Percentiles rank a stretch among this genome's conserved stretches.
These are phyloP conservation scores for Mrakia gelida DNA, from an alignment of 768 basidiomycete species.

Conservation along the genomic window DNA sequence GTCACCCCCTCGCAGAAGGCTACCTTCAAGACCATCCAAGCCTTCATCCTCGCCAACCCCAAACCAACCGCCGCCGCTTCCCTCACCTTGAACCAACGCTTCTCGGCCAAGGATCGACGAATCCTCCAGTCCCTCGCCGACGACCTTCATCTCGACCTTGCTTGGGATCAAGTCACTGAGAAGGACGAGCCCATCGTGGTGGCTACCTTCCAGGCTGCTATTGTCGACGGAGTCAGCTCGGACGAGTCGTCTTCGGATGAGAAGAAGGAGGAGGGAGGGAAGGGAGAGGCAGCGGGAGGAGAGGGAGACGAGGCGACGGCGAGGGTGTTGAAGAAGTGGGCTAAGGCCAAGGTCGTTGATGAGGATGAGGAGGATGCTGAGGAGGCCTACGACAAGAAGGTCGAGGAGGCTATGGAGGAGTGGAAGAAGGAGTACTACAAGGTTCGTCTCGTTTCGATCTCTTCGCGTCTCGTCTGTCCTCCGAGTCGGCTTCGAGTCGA, in stretches of 20 bases:
- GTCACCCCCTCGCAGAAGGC: conserved; percentile 68
- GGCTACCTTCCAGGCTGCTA: conserved; percentile 36
- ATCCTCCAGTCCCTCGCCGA: conserved; percentile 73
- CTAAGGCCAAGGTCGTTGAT: conserved; percentile 73
- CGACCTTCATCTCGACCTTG: conserved; percentile 68
- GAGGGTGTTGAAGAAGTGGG: conserved; percentile 81
- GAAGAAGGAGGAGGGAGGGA: conserved; percentile 60
- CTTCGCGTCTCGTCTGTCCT: too few species aligned
- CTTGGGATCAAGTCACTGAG: conserved; percentile 94
- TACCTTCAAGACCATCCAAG: conserved; percentile 73
- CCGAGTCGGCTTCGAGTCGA: too few species aligned
- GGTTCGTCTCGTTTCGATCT: conserved; percentile 49
- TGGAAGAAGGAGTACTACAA: conserved; percentile 90
- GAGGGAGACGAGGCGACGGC: conserved; percentile 67
- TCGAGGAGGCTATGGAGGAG: conserved; percentile 79
- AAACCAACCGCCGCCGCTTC: conserved; percentile 41
- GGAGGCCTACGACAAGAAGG: conserved; percentile 63
- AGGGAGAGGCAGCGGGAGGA: conserved; percentile 49
- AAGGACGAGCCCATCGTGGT: conserved; percentile 49
- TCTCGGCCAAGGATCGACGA: conserved; percentile 70
- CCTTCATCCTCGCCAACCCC: conserved; percentile 58
- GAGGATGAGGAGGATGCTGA: conserved; percentile 60
- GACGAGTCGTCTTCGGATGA: conserved; percentile 34
- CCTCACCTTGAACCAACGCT: conserved; percentile 67
- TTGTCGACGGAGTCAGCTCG: conserved; percentile 41